Evolutionary conservation across 139 green algal genomes (phyloP), one percentile per base, ranked within the genome.

Genomic region (Picochlorum costavermella): DNA sequence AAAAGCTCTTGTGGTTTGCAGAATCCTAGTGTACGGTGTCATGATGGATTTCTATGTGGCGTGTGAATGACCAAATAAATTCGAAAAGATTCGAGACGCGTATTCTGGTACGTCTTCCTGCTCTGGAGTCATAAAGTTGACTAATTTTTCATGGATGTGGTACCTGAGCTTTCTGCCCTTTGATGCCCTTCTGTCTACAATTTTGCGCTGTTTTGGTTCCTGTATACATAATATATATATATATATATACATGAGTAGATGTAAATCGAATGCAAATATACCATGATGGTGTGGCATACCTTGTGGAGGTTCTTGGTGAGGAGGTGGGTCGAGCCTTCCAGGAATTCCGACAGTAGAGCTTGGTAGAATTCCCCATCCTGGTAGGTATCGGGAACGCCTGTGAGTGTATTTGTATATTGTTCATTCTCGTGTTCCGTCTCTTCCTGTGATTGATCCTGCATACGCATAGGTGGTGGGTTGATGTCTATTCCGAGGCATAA

Each of bases 361-460:
- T 89, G 74, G 53, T 97, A 97, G 59, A 97, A 96, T 58, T 96
- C 87, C 1, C 60, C 66, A 61, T 97, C 92, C 44, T 97, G 88
- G 49, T 82, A 97, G 6, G 86, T 92, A 68, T 97, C 33, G 33
- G 33, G 33, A 40, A 40, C 33, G 11, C 33, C 33, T 40, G 3
- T 40, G 8, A 40, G 33, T 40, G 33, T 40, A 40, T 40, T 40
- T 40, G 33, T 40, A 40, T 40, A 9, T 40, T 40, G 8, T 40
- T 40, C 33, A 9, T 40, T 40, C 8, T 40, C 33, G 10, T 40
- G 33, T 13, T 3, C 33, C 33, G 33, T 40, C 33, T 40, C 33
- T 40, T 40, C 8, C 8, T 40, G 33, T 40, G 33, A 40, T 40
- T 40, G 0, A 9, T 40, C 33, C 33, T 40, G 33, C 33, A 40